Evolutionary conservation across 1,284 basidiomycete species (phyloP), one percentile per base, ranked within the genome.

Genomic region (Cystobasidium sp.): DNA sequence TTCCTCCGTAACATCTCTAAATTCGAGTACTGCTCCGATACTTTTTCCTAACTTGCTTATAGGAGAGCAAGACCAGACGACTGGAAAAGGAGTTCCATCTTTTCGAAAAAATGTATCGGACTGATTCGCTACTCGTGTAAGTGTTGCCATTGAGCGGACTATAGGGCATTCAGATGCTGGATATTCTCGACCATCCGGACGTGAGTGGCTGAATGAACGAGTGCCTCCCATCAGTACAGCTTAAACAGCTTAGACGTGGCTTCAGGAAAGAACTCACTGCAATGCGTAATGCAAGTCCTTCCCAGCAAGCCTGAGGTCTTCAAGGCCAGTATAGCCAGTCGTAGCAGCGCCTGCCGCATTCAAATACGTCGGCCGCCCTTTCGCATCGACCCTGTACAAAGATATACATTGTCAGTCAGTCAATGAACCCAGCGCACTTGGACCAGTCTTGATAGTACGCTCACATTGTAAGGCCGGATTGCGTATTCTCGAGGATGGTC

Each of bases 1-100:
- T 51, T 71, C 69, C 39, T 71, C 69, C 22, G 69, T 71, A n/a
- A 71, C 61, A 55, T 71, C 69, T 44, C 69, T 39, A 41, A 71
- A 71, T 51, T 71, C 69, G 12, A 71, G 24, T 22, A 71, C 69
- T 24, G 58, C 58, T 9, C 69, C 69, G 22, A 64, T 71, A 44
- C 49, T 39, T 49, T 37, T 46, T 22, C 69, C 69, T 2, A 63
- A 43, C 22, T 61, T 59, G n/a, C 41, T 52, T 6, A 71, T 71
- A 46, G 69, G 69, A 18, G 47, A 53, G 16, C 44, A 51, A 1
- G 69, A 71, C 69, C 69, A 71, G 39, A 71, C 41, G 6, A 71
- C 69, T 14, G 69, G 69, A 37, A 71, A 71, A 31, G 49, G 47
- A 43, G 46, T 64, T 51, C 69, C 69, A 51, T 71, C 69, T 64